These are phyloP conservation scores for Curvularia spicifera DNA, from an alignment of 2,329 filamentous ascomycete species.

Conservation along the genomic window DNA sequence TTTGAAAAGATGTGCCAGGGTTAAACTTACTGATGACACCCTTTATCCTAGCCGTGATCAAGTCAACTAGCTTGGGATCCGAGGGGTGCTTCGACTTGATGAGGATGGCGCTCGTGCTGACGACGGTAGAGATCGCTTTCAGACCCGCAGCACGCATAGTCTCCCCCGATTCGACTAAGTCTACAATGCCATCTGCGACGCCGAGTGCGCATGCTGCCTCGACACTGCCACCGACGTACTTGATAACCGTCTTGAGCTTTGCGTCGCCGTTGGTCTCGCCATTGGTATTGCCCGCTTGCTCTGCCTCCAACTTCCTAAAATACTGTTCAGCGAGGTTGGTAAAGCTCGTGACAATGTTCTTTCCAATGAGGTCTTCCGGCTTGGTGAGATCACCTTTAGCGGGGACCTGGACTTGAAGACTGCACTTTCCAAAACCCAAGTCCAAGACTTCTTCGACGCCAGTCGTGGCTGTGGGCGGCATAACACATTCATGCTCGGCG, in stretches of 20 bases:
- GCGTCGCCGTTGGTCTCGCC: slow-evolving; percentile 48
- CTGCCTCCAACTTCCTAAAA: slow-evolving; percentile 77
- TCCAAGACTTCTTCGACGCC: slow-evolving; percentile 86
- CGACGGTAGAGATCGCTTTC: slow-evolving; percentile 91
- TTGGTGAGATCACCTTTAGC: slow-evolving; percentile 76
- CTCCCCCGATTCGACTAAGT: slow-evolving; percentile 97
- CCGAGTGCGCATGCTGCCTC: slow-evolving; percentile 95
- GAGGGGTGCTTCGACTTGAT: slow-evolving; percentile 88
- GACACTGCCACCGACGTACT: slow-evolving; percentile 94
- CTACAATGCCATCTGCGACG: slow-evolving; percentile 95
- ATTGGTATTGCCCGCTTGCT: slow-evolving; percentile 46
- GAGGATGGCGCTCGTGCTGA: slow-evolving; percentile 84
- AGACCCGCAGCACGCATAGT: slow-evolving; percentile 97
- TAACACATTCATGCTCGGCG: slow-evolving; percentile 79
- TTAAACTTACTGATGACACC: slow-evolving; percentile 79
- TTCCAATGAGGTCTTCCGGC: slow-evolving; percentile 81
- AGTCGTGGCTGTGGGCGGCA: slow-evolving; percentile 53
- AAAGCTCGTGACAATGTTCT: slow-evolving; percentile 95
- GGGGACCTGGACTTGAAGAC: slow-evolving; percentile 95
- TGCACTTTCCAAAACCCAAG: slow-evolving; percentile 88
- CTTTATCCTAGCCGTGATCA: slow-evolving; percentile 84
- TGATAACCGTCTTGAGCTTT: slow-evolving; percentile 84
- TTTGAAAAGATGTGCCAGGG: neutral
- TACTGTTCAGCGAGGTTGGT: slow-evolving; percentile 82
- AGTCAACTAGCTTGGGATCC: slow-evolving; percentile 78